A percentile compares a stretch with the other conserved stretches of the same genome.
Evolutionary conservation across 495 filamentous ascomycete genomes (phyloP).

Genomic region (Penicillium paradoxum): DNA sequence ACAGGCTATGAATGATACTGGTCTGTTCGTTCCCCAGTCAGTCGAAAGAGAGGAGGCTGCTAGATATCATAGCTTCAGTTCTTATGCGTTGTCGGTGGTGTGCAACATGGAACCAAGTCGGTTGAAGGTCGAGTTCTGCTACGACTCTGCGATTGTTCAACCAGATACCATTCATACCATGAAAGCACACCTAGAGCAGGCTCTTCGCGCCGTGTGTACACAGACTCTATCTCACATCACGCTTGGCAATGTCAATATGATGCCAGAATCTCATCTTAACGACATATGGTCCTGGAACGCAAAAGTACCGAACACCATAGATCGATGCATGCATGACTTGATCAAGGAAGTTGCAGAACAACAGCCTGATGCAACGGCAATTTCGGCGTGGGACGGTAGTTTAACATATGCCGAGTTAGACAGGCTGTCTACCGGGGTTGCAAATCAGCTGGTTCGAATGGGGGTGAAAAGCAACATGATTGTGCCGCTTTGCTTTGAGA

Average conservation of each 20-base stretch:
- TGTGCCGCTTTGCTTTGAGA: conserved; percentile 45
- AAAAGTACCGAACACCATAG: neutral
- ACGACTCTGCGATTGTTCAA: neutral
- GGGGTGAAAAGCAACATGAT: conserved; percentile 31
- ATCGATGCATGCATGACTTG: conserved; percentile 23
- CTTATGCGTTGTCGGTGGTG: neutral
- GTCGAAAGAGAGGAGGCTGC: no score
- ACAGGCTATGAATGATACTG: no score
- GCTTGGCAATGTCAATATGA: neutral
- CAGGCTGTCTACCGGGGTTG: conserved; percentile 18
- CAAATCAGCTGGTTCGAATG: conserved; percentile 14
- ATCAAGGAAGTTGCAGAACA: conserved; percentile 15
- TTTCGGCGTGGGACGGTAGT: neutral
- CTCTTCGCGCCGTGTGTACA: neutral
- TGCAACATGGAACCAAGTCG: neutral
- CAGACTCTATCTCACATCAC: neutral
- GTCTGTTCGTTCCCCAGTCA: no score
- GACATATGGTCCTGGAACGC: conserved; percentile 6
- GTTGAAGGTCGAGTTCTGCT: neutral
- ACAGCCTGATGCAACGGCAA: neutral
- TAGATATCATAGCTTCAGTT: neutral
- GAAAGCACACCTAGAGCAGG: neutral
- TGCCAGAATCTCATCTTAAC: neutral
- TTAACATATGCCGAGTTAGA: conserved; percentile 45
- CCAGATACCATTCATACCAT: neutral